phyloP scores from a whole-genome alignment of 176 grass and related monocot species.

The Cenchrus fungigraminus region DNA sequence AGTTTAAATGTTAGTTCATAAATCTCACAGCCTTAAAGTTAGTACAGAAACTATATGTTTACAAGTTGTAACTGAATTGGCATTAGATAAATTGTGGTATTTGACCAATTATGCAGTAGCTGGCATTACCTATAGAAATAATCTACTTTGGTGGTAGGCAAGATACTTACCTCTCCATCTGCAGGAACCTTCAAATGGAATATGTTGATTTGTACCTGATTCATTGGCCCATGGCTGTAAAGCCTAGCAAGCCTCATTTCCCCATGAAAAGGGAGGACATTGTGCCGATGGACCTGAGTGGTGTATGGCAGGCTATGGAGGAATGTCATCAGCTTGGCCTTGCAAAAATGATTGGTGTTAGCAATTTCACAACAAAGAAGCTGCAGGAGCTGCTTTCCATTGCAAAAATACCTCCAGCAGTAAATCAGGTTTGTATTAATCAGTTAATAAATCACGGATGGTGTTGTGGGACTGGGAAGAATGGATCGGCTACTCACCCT shows the following conservation, averaged over 20 bases:
- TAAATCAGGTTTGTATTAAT: slow-evolving; percentile 64
- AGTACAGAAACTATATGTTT: not conserved
- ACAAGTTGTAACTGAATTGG: not conserved
- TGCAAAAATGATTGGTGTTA: slow-evolving; percentile 64
- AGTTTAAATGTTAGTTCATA: not conserved
- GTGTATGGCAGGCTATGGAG: slow-evolving; percentile 70
- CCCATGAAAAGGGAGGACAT: slow-evolving; percentile 58
- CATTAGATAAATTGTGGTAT: not conserved
- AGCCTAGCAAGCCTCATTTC: slow-evolving; percentile 42
- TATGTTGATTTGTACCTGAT: slow-evolving; percentile 74
- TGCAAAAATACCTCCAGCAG: slow-evolving; percentile 52
- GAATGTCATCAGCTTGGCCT: slow-evolving; percentile 61
- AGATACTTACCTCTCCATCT: not conserved
- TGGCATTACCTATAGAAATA: too few relatives aligned
- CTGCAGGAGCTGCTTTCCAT: slow-evolving; percentile 47
- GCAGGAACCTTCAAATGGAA: slow-evolving; percentile 64
- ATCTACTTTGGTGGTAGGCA: too few relatives aligned
- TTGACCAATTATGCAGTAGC: too few relatives aligned
- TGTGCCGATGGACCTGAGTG: slow-evolving; percentile 47
- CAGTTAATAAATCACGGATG: not conserved
- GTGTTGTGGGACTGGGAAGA: too few relatives aligned
- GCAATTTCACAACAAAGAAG: slow-evolving; percentile 78
- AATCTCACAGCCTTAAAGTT: not conserved
- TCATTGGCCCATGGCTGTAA: slow-evolving; percentile 60
- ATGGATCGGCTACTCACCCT: too few relatives aligned